Evolutionary conservation across 441 rosid species (phyloP).

Genomic region (Populus hybrid): DNA sequence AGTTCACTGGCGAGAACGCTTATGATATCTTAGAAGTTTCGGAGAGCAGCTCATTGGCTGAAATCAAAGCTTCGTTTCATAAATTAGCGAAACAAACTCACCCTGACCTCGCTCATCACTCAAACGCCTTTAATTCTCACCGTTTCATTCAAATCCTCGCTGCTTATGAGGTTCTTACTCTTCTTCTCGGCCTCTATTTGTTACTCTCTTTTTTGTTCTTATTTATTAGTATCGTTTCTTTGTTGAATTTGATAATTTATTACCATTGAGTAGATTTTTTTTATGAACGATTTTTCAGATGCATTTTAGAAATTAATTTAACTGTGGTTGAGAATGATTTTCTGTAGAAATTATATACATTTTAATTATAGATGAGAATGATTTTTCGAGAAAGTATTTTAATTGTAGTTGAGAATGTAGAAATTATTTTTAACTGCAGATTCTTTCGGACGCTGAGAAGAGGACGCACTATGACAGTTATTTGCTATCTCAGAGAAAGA

Average conservation of each 20-base stretch:
- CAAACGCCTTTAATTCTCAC: conserved; percentile 41
- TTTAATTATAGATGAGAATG: not conserved
- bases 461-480: conserved; percentile 69
- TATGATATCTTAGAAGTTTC: conserved; percentile 70
- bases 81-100: conserved; percentile 88
- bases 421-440: conserved; percentile 48
- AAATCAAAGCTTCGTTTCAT: conserved; percentile 84
- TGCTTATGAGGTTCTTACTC: conserved; percentile 70
- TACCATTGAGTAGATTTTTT: not conserved
- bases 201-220: not conserved
- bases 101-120: conserved; percentile 62
- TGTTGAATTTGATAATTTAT: not conserved
- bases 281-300: no score
- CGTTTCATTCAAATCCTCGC: conserved; percentile 87
- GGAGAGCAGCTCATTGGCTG: conserved; percentile 63
- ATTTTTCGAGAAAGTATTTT: not conserved
- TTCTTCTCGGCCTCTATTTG: not conserved
- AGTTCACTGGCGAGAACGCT: conserved; percentile 62
- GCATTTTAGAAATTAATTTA: no score
- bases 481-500: conserved; percentile 52
- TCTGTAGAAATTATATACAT: no score
- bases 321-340: no score
- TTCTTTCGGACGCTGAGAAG: conserved; percentile 73
- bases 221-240: not conserved
- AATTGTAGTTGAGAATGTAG: not conserved